Evolutionary conservation across 495 filamentous ascomycete species (phyloP).

Genomic region (Aspergillus biplanus): DNA sequence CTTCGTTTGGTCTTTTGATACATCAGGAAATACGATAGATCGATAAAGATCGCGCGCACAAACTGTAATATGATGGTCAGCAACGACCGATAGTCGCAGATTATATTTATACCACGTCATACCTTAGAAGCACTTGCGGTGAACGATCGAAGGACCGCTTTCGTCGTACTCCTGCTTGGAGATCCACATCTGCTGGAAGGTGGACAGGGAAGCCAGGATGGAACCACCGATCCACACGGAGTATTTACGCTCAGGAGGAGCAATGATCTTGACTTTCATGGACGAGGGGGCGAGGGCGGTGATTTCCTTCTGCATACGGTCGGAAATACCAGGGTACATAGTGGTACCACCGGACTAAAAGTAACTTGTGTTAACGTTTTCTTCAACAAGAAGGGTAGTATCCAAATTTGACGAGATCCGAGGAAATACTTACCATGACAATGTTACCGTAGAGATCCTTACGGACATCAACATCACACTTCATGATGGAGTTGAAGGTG

Average conservation of each 20-base stretch:
- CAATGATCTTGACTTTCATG: constrained; percentile 82
- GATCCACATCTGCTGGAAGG: constrained; percentile 99
- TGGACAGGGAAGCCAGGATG: constrained; percentile 97
- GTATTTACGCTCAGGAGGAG: constrained; percentile 78
- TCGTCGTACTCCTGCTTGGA: constrained; percentile 99
- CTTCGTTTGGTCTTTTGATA: constrained; percentile 54
- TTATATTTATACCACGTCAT: neutral
- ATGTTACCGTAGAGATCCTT: constrained; percentile 99
- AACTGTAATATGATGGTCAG: constrained; percentile 19
- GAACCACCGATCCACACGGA: constrained; percentile 99
- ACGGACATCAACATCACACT: constrained; percentile 99
- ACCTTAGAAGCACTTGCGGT: constrained; percentile 99
- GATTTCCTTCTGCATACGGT: constrained; percentile 99
- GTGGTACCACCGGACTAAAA: constrained; percentile 92
- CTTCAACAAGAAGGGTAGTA: constrained; percentile 9
- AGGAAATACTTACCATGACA: constrained; percentile 79
- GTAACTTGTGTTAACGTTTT: constrained; percentile 4
- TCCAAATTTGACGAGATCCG: neutral
- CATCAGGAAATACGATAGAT: constrained; percentile 54
- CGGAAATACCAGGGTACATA: constrained; percentile 99
- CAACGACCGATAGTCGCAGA: neutral
- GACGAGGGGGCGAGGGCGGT: constrained; percentile 97
- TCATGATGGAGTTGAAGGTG: constrained; percentile 99
- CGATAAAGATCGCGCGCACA: constrained; percentile 36
- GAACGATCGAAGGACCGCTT: constrained; percentile 97